Evolutionary conservation across 139 green algal genomes (phyloP), one percentile per base, ranked within the genome.

Genomic region (Chlorella sp.): DNA sequence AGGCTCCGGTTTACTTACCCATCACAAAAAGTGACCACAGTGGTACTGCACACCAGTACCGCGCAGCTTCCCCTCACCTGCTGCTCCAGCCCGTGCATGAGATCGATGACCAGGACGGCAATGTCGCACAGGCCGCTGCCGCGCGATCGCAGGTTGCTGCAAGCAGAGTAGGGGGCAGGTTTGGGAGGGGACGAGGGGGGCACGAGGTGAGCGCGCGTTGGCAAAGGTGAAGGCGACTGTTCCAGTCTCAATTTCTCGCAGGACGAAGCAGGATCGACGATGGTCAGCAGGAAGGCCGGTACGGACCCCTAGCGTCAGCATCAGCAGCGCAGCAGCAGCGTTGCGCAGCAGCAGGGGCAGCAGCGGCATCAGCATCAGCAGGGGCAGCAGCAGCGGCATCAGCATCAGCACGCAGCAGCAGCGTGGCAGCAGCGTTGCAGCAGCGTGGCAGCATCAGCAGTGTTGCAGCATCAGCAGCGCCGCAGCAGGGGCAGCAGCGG

Each of bases 81-180:
- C 92, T 97, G 97, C 95, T 99, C 97, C 89, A 99, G 91, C 69
- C 97, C 97, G 91, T 99, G 97, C 97, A 99, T 99, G 48, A 99
- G 96, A 93, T 99, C 98, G 78, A 99, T 96, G 15, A 99, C 98
- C 53, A 99, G 95, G 60, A 99, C 96, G 28, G 98, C 98, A 73
- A 99, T 97, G 94, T 99, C 98, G 93, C 98, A 99, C 84, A 99
- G 95, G 39, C 96, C 96, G 42, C 91, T 96, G 60, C 98, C 98
- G 60, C 98, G 94, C 16, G 96, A 96, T 32, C 98, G 95, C 91
- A 99, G 94, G 94, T 99, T 99, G 83, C 97, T 88, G 84, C 84
- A 60, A 30, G 77, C 15, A 21, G n/a, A 40, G 98, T 95, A 99
- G 99, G 16, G 71, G 71, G 71, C 71, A 34, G 32, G 36, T 5